Evolutionary conservation across 305 asterid genomes (phyloP).

Genomic region (Fraxinus paxiana): DNA sequence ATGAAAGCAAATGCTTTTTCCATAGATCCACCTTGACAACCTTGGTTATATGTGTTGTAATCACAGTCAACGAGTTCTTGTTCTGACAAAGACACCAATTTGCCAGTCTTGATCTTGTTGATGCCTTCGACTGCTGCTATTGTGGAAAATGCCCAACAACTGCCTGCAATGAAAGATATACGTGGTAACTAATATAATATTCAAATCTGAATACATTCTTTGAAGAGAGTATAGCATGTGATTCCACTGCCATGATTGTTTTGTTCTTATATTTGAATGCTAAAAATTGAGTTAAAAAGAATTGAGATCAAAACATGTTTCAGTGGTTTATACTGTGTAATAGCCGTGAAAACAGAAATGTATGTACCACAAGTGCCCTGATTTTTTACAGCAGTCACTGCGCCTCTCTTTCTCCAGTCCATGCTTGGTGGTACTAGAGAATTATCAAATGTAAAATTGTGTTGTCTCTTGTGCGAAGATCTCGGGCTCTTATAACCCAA

Average conservation of each 20-base stretch:
- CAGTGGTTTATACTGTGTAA: neutral
- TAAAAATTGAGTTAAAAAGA: neutral
- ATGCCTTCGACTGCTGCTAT: slow-evolving; percentile 49
- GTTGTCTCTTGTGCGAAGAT: neutral
- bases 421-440: slow-evolving; percentile 27
- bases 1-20: slow-evolving; percentile 55
- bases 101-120: slow-evolving; percentile 41
- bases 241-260: neutral
- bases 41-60: slow-evolving; percentile 20
- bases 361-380: slow-evolving; percentile 56
- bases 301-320: neutral
- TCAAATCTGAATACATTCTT: neutral
- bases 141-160: slow-evolving; percentile 61
- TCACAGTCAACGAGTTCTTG: slow-evolving; percentile 51
- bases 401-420: slow-evolving; percentile 64
- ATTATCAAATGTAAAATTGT: neutral
- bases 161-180: slow-evolving; percentile 28
- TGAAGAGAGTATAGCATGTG: neutral
- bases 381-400: slow-evolving; percentile 55
- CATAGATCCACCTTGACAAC: slow-evolving; percentile 57
- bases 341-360: neutral
- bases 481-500: slow-evolving; percentile 36
- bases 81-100: slow-evolving; percentile 38
- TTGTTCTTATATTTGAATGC: neutral
- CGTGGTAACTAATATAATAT: neutral